Conservation (phyloP, 352 stramenopile genomes). For the Pythium dissimile region DNA sequence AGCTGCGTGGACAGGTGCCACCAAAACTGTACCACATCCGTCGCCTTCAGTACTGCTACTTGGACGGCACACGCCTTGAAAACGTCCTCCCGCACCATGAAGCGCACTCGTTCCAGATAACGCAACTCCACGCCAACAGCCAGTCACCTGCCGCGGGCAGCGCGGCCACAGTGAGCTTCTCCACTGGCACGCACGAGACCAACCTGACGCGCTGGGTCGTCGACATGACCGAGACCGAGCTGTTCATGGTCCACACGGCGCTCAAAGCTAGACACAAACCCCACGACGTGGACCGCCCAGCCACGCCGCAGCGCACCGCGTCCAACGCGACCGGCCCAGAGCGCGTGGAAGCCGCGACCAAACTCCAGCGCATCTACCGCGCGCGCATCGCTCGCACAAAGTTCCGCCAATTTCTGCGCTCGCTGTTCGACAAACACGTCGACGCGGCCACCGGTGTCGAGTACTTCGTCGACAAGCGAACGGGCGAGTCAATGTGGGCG, state of each 20-base stretch:
- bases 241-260: constrained; percentile 49
- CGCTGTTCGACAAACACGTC: constrained; percentile 50
- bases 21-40: constrained; percentile 34
- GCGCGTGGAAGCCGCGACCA: constrained; percentile 48
- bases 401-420: constrained; percentile 50
- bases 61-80: constrained; percentile 50
- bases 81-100: constrained; percentile 41
- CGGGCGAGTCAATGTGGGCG: constrained; percentile 58
- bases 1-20: constrained; percentile 31
- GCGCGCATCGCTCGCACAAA: constrained; percentile 59
- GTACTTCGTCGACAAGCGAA: constrained; percentile 68
- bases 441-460: constrained; percentile 36
- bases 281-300: background rate
- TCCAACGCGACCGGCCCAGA: constrained; percentile 64
- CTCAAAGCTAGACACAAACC: constrained; percentile 39
- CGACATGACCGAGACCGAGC: constrained; percentile 50
- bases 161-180: constrained; percentile 41
- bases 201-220: constrained; percentile 39
- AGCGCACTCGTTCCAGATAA: constrained; percentile 60
- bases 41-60: constrained; percentile 56
- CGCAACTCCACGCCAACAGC: constrained; percentile 28
- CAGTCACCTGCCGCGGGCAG: background rate
- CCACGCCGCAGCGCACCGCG: constrained; percentile 33
- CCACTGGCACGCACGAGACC: constrained; percentile 24
- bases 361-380: constrained; percentile 69